A percentile compares a stretch with the other conserved stretches of the same genome.
Evolutionary conservation across 768 basidiomycete genomes (phyloP).

Genomic region (Chalciporus pseudorubinellus): DNA sequence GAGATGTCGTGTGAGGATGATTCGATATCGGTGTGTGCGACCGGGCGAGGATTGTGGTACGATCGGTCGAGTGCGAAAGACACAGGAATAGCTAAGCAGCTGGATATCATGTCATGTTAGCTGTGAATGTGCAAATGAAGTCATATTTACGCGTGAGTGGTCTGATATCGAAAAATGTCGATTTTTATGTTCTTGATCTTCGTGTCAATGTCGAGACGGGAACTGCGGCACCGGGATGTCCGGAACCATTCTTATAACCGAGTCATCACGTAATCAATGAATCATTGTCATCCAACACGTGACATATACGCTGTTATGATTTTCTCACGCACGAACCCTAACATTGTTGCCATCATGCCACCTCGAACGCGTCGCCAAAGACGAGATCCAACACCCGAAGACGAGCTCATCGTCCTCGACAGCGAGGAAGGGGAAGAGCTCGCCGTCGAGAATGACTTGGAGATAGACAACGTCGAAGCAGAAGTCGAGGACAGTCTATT

Average conservation of each 20-base stretch:
- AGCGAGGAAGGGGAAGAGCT: slow-evolving; percentile 1
- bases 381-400: slow-evolving; percentile 6
- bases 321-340: slow-evolving; percentile 25
- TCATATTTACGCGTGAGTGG: background rate
- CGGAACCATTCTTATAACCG: slow-evolving; percentile 10
- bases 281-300: background rate
- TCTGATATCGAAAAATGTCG: background rate
- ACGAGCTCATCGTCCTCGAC: background rate
- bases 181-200: background rate
- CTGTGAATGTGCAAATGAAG: background rate
- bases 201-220: background rate
- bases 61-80: background rate
- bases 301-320: too few species aligned
- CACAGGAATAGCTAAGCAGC: too few species aligned
- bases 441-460: slow-evolving; percentile 20
- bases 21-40: background rate
- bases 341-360: slow-evolving; percentile 2
- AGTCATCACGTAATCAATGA: slow-evolving; percentile 13
- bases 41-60: background rate
- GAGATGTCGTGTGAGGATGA: background rate
- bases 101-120: background rate
- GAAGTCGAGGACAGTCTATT: slow-evolving; percentile 8
- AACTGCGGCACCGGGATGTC: background rate
- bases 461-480: background rate
- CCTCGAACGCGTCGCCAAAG: slow-evolving; percentile 21